Conservation (phyloP, 192 early-diverging fungal genomes). For the Diversispora eburnea region DNA sequence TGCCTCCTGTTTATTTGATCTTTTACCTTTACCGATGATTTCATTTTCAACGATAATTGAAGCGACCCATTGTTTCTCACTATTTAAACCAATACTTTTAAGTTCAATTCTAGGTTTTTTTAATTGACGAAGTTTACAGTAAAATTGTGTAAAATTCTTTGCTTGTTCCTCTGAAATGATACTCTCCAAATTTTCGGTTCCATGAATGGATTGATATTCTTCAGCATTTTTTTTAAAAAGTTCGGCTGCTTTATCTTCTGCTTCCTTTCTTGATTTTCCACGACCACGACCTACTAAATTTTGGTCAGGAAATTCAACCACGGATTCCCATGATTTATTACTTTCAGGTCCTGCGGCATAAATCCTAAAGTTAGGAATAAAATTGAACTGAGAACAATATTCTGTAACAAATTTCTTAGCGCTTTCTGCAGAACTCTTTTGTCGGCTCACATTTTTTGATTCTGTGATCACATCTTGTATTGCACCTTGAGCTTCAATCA, state of each 20-base stretch:
- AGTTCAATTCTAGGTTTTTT: conserved; percentile 38
- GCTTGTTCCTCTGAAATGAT: conserved; percentile 35
- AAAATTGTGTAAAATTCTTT: conserved; percentile 42
- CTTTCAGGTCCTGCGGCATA: background rate
- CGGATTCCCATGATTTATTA: conserved; percentile 9
- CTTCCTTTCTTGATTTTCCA: conserved; percentile 34
- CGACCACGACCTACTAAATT: conserved; percentile 38
- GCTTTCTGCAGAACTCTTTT: conserved; percentile 21
- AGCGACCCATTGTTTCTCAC: conserved; percentile 38
- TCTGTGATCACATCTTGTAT: conserved; percentile 34
- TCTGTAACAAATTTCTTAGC: conserved; percentile 22
- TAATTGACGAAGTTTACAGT: conserved; percentile 34
- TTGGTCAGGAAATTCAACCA: conserved; percentile 27
- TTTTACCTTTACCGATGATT: conserved; percentile 34
- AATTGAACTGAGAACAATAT: conserved; percentile 26
- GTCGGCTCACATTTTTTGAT: no score
- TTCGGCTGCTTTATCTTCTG: conserved; percentile 35
- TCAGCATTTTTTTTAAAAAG: conserved; percentile 43
- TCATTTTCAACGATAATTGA: conserved; percentile 36
- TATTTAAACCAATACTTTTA: conserved; percentile 34
- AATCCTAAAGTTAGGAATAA: conserved; percentile 15
- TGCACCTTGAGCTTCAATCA: conserved; percentile 38
- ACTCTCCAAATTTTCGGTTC: conserved; percentile 31
- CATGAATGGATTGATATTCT: conserved; percentile 32
- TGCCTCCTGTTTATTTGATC: conserved; percentile 41